Percentiles rank a stretch among this genome's conserved stretches.
These are phyloP conservation scores for Malassezia cuniculi DNA, from an alignment of 1,284 basidiomycete genomes.

Conservation along the genomic window DNA sequence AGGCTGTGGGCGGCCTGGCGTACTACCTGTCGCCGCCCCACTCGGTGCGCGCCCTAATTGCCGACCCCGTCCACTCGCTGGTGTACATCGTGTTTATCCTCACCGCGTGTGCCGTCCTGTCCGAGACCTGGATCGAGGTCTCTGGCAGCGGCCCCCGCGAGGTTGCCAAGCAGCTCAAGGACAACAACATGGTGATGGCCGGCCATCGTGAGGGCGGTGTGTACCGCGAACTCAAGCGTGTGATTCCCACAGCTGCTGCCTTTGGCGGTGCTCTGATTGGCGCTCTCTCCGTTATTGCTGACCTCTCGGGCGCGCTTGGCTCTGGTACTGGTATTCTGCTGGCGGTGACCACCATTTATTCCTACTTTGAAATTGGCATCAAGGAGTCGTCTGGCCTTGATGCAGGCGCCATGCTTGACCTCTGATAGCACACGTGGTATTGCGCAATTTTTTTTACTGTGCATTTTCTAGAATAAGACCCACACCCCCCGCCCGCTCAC, in stretches of 20 bases:
- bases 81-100: constrained; percentile 88
- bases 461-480: too few relatives aligned
- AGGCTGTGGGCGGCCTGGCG: constrained; percentile 78
- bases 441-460: too few relatives aligned
- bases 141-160: constrained; percentile 89
- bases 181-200: constrained; percentile 97
- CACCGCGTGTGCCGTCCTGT: constrained; percentile 87
- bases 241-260: constrained; percentile 92
- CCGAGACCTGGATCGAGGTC: constrained; percentile 98
- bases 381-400: constrained; percentile 48
- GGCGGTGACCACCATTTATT: constrained; percentile 92
- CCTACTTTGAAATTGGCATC: constrained; percentile 16
- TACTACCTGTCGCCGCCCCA: constrained; percentile 97
- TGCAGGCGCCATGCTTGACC: constrained; percentile 47
- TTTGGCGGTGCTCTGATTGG: constrained; percentile 93
- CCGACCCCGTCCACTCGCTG: constrained; percentile 84
- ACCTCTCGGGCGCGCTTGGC: constrained; percentile 88
- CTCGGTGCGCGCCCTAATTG: constrained; percentile 69
- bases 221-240: constrained; percentile 97
- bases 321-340: constrained; percentile 94
- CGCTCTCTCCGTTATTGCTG: constrained; percentile 79
- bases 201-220: constrained; percentile 91
- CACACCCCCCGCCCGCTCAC: too few relatives aligned
- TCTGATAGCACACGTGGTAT: too few relatives aligned
- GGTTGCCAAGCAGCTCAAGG: constrained; percentile 94